Evolutionary conservation across 2,329 filamentous ascomycete genomes (phyloP).

Genomic region (Shiraia sp.): DNA sequence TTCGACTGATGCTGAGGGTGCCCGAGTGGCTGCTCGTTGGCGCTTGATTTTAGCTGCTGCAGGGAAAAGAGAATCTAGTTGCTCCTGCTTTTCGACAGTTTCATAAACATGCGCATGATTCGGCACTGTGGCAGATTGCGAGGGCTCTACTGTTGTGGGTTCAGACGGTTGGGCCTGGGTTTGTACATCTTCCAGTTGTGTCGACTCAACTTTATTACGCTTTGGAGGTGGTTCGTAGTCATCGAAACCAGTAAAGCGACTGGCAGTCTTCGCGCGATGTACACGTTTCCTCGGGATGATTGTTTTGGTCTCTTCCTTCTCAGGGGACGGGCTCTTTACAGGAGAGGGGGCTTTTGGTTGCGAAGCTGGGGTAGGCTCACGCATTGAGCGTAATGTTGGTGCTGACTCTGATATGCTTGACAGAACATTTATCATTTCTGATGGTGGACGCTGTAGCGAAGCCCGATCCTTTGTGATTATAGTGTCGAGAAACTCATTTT

Average conservation of each 20-base stretch:
- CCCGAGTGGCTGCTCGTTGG: conserved; percentile 55
- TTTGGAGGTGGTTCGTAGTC: conserved; percentile 50
- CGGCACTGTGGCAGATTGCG: conserved; percentile 20
- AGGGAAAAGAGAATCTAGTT: conserved; percentile 75
- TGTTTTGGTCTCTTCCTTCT: conserved; percentile 25
- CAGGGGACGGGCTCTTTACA: conserved; percentile 15
- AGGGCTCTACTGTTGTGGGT: conserved; percentile 6
- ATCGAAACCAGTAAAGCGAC: conserved; percentile 75
- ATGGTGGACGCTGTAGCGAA: conserved; percentile 69
- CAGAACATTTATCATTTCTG: conserved; percentile 36
- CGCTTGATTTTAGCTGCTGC: conserved; percentile 78
- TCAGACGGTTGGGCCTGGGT: conserved; percentile 13
- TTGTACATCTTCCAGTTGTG: conserved; percentile 30
- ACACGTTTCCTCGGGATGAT: conserved; percentile 35
- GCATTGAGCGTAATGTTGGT: conserved; percentile 15
- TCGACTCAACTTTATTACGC: conserved; percentile 31
- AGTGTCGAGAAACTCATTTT: conserved; percentile 89
- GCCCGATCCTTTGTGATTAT: conserved; percentile 81
- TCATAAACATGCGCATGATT: conserved; percentile 42
- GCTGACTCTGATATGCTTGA: conserved; percentile 21
- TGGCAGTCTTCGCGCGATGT: conserved; percentile 43
- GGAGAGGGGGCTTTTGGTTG: conserved; percentile 19
- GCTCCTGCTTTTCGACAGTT: conserved; percentile 50
- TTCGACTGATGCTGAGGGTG: conserved; percentile 31
- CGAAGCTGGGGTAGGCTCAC: conserved; percentile 19